Evolutionary conservation across 805 yeast species (phyloP).

Genomic region (Lipomyces yamanashiensis): DNA sequence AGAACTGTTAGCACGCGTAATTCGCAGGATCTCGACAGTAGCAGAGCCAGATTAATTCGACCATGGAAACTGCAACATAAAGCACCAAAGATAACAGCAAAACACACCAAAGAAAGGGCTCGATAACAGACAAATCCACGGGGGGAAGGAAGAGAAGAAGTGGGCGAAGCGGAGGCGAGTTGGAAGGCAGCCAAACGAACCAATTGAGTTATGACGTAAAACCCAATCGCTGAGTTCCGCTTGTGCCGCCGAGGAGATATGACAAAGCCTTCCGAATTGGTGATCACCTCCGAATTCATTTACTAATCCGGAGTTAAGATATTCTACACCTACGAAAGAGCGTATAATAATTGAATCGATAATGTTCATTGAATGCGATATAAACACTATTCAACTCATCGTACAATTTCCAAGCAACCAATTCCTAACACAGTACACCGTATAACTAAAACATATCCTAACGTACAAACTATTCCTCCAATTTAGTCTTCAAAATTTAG

Average conservation of each 20-base stretch:
- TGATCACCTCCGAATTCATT: neutral
- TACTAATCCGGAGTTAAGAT: neutral
- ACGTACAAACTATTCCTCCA: neutral
- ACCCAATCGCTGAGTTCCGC: neutral
- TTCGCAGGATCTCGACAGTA: neutral
- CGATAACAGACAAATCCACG: neutral
- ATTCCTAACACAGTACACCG: neutral
- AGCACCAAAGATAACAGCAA: neutral
- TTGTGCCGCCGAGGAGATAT: conserved; percentile 2
- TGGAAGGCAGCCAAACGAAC: neutral
- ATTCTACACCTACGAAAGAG: too few relatives aligned
- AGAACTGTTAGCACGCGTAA: neutral
- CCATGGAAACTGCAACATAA: too few relatives aligned
- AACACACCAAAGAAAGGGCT: neutral
- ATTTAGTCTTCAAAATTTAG: conserved; percentile 43
- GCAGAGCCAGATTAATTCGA: neutral
- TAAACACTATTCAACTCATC: too few relatives aligned
- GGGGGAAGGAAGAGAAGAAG: neutral
- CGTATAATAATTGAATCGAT: too few relatives aligned
- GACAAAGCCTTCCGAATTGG: neutral
- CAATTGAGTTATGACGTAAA: conserved; percentile 7
- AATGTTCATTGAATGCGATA: too few relatives aligned
- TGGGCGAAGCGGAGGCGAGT: neutral
- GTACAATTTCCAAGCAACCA: neutral
- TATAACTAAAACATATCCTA: neutral